Conservation (phyloP, 2,329 filamentous ascomycete genomes). For the Aspergillus ochraceoroseus region DNA sequence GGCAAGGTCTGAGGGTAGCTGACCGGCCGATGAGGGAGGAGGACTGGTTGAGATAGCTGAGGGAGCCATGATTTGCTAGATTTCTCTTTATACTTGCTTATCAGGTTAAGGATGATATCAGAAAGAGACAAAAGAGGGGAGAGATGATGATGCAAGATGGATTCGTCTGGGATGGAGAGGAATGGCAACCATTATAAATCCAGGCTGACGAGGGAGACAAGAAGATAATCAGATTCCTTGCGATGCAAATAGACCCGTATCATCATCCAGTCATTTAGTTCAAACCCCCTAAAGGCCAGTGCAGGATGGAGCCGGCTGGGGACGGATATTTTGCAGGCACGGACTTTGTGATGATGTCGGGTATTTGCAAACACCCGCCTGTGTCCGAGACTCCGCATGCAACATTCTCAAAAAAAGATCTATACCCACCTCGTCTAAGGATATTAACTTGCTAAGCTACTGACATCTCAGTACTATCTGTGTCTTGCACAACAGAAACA, state of each 20-base stretch:
- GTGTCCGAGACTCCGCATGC: too few relatives aligned
- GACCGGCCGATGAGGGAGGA: constrained; percentile 17
- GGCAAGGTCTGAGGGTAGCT: constrained; percentile 26
- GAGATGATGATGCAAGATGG: not conserved
- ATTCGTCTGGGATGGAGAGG: not conserved
- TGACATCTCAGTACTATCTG: too few relatives aligned
- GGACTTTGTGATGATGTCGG: constrained; percentile 16
- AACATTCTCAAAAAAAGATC: too few relatives aligned
- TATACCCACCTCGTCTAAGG: too few relatives aligned
- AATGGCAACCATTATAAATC: constrained; percentile 7
- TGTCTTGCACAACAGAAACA: not conserved
- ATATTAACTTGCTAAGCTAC: too few relatives aligned
- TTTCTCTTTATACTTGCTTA: constrained; percentile 1
- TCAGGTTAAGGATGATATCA: too few relatives aligned
- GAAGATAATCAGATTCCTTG: too few relatives aligned
- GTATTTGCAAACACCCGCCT: constrained; percentile 18
- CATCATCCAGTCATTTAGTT: too few relatives aligned
- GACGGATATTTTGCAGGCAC: constrained; percentile 12
- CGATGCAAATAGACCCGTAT: too few relatives aligned
- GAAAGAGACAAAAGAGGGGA: not conserved
- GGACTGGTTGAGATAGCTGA: constrained; percentile 29
- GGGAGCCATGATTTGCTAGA: constrained; percentile 27
- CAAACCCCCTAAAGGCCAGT: too few relatives aligned
- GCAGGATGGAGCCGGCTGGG: constrained; percentile 17
- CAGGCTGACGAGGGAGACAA: not conserved